Evolutionary conservation across 1,139 yeast genomes (phyloP).

Genomic region (Kluyveromyces sp.): DNA sequence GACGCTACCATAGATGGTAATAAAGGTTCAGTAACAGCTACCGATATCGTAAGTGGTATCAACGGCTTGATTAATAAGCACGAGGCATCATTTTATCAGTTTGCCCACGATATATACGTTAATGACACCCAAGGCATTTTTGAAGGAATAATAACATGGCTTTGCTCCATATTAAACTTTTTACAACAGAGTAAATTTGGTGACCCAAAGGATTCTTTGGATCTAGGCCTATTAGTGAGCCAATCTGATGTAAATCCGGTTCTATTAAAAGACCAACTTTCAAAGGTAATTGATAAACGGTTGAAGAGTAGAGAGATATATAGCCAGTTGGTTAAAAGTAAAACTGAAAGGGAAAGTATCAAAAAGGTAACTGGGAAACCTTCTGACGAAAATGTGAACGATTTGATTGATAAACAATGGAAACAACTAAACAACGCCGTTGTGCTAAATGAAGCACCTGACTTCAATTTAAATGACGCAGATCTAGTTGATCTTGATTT

Average conservation of each 20-base stretch:
- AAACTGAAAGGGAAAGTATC: constrained; percentile 15
- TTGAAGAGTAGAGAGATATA: constrained; percentile 35
- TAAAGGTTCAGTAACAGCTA: constrained; percentile 33
- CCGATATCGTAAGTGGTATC: constrained; percentile 55
- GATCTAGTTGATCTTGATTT: constrained; percentile 54
- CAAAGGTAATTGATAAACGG: constrained; percentile 38
- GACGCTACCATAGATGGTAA: constrained; percentile 38
- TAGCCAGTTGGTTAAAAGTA: constrained; percentile 26
- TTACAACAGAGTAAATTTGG: constrained; percentile 48
- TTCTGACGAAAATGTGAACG: constrained; percentile 15
- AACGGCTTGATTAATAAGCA: constrained; percentile 61
- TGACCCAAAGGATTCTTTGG: constrained; percentile 32
- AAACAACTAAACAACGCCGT: constrained; percentile 39
- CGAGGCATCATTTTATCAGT: constrained; percentile 60
- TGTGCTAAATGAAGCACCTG: constrained; percentile 38
- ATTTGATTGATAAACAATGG: constrained; percentile 40
- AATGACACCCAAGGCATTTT: constrained; percentile 70
- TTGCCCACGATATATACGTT: constrained; percentile 66
- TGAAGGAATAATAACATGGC: constrained; percentile 65
- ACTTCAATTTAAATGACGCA: constrained; percentile 51
- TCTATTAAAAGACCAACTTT: constrained; percentile 38
- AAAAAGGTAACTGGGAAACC: constrained; percentile 5
- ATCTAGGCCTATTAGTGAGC: constrained; percentile 31
- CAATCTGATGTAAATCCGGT: constrained; percentile 26
- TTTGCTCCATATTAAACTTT: constrained; percentile 51